Conservation (phyloP, 2,329 filamentous ascomycete genomes). For the Colletotrichum nymphaeae region DNA sequence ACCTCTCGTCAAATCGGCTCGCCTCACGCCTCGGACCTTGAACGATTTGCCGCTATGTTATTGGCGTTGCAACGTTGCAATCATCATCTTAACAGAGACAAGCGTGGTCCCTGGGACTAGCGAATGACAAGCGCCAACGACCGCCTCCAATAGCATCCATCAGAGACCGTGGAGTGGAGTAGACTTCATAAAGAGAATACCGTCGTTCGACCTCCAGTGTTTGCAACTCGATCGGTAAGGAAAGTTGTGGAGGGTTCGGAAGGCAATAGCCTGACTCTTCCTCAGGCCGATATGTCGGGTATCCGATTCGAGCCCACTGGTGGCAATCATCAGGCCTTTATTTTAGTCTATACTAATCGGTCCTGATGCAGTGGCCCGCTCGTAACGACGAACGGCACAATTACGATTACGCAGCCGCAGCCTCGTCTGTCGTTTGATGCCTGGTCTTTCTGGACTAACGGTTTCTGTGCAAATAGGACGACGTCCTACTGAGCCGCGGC, state of each 20-base stretch:
- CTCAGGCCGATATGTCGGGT: not conserved
- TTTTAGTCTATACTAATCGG: not conserved
- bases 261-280: not conserved
- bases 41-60: constrained; percentile 23
- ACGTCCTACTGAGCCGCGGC: not conserved
- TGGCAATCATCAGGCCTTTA: not conserved
- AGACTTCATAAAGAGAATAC: constrained; percentile 11
- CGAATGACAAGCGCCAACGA: constrained; percentile 19
- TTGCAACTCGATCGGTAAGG: not conserved
- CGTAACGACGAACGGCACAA: not conserved
- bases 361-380: not conserved
- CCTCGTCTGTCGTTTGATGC: not conserved
- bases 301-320: not conserved
- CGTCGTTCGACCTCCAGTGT: not conserved
- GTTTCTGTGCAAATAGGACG: not conserved
- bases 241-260: not conserved
- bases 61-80: constrained; percentile 35
- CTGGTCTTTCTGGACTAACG: not conserved
- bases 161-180: constrained; percentile 5
- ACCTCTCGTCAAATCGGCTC: constrained; percentile 14
- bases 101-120: not conserved
- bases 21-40: not conserved
- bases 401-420: not conserved
- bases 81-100: constrained; percentile 20
- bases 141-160: constrained; percentile 4